phyloP scores from a whole-genome alignment of 2,329 filamentous ascomycete species.

The Neofusicoccum ribis region DNA sequence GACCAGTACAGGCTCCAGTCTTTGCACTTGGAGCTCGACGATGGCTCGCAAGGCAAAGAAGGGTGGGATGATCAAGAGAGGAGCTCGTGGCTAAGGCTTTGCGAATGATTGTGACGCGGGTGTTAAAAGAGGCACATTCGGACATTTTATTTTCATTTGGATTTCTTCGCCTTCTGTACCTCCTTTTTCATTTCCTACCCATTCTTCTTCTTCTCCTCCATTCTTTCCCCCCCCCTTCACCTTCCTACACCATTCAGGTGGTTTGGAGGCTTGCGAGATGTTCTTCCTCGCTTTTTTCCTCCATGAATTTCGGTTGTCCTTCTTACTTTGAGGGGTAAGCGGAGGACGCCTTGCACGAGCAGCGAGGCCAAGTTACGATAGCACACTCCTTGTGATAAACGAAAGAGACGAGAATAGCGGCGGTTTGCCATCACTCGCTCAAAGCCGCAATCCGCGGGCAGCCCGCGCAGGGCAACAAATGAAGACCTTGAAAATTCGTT shows the following conservation, averaged over 20 bases:
- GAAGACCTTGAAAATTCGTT: background rate
- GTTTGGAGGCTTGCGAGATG: background rate
- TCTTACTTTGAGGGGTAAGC: background rate
- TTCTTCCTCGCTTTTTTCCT: background rate
- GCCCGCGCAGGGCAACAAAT: background rate
- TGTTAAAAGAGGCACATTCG: background rate
- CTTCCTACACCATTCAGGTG: background rate
- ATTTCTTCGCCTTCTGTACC: background rate
- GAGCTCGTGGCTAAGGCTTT: conserved; percentile 6
- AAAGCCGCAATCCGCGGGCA: background rate
- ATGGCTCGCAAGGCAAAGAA: background rate
- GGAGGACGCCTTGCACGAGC: background rate
- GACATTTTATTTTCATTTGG: background rate
- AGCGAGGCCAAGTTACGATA: background rate
- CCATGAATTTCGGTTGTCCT: background rate
- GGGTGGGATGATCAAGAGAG: conserved; percentile 8
- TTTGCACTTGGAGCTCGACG: conserved; percentile 9
- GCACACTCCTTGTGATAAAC: background rate
- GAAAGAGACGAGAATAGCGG: background rate
- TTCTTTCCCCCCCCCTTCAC: background rate
- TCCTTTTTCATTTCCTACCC: background rate
- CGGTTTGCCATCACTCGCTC: background rate
- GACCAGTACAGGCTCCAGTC: conserved; percentile 6
- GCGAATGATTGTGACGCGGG: background rate
- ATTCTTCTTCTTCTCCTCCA: background rate